Evolutionary conservation across 2,329 filamentous ascomycete genomes (phyloP), one percentile per base, ranked within the genome.

Genomic region (Fusarium albosuccineum): DNA sequence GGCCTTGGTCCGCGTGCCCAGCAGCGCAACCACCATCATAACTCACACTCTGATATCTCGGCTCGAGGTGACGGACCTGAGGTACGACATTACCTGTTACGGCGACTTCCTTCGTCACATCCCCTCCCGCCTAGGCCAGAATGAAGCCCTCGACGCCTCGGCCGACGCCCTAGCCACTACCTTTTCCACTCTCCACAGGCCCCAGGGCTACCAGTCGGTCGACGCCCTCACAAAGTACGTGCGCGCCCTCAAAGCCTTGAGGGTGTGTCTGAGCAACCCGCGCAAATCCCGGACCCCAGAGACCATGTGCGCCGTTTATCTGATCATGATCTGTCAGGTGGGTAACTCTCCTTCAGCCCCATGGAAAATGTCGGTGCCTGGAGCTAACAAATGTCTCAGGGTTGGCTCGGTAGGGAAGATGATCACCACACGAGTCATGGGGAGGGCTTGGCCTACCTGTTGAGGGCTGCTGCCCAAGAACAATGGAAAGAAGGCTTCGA

Each of bases 1-100:
- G 0, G 55, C 58, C 3, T 1, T 69, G 2, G n/a, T 57, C 1
- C 66, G 34, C 13, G 50, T 66, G 2, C 79, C 79, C 1, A 73
- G 63, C 36, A 82, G 78, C 53, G 67, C 74, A 14, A 62, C 77
- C 1, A 76, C 72, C 3, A 61, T 27, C 3, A 59, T 72, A 4
- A 63, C 71, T 0, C 63, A 68, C 7, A 69, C 73, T 2, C 71
- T 74, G 53, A 78, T 71, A 49, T 77, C 60, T 50, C 71, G 70
- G 48, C 75, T 83, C 2, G 67, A 77, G 27, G 73, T 81, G 4
- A 78, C 76, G 0, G 82, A 85, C 45, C 74, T 83, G 16, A 75
- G 81, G 16, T 85, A 82, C 63, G 83, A 85, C 44, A 67, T 86
- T 7, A 74, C 74, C 41, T 82, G 80, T 13, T 86, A 83, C 61